phyloP scores from a whole-genome alignment of 768 basidiomycete species.

The Kwoniella shandongensis region DNA sequence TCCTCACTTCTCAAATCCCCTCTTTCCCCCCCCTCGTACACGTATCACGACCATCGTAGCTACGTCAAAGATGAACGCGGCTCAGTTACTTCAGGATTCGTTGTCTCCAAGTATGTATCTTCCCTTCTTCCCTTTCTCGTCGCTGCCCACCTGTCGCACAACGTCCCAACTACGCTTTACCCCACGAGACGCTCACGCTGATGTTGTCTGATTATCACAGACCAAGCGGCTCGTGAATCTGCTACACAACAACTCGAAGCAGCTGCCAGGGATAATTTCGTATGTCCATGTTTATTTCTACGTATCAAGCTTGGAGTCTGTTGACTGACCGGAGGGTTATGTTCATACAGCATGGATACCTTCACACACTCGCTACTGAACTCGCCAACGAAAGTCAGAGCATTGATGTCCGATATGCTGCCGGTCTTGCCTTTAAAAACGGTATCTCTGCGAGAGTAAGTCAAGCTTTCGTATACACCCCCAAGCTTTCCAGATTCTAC shows the following conservation, averaged over 20 bases:
- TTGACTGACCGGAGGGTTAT: slow-evolving; percentile 19
- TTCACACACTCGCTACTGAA: slow-evolving; percentile 82
- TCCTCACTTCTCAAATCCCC: not conserved
- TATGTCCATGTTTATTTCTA: slow-evolving; percentile 56
- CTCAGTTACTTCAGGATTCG: slow-evolving; percentile 84
- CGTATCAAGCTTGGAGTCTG: slow-evolving; percentile 1
- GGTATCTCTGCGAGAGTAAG: slow-evolving; percentile 83
- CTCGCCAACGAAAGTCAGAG: slow-evolving; percentile 72
- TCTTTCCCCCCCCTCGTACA: not conserved
- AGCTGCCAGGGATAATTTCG: slow-evolving; percentile 84
- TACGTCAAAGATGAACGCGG: slow-evolving; percentile 69
- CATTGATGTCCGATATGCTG: slow-evolving; percentile 84
- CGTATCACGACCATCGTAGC: not conserved
- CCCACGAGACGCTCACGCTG: no score
- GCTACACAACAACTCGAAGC: slow-evolving; percentile 85
- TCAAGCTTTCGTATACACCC: slow-evolving; percentile 2
- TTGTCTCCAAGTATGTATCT: slow-evolving; percentile 74
- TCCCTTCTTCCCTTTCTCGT: not conserved
- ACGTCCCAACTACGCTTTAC: no score
- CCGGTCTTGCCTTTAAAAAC: slow-evolving; percentile 95
- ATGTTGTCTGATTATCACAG: slow-evolving; percentile 55
- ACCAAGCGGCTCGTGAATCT: slow-evolving; percentile 84
- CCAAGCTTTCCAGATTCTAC: slow-evolving; percentile 10
- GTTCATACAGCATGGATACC: slow-evolving; percentile 73
- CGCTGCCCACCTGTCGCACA: not conserved